Base-by-base conservation (phyloP, 805 yeast genomes). In the Teunomyces barrocoloradensis region DNA sequence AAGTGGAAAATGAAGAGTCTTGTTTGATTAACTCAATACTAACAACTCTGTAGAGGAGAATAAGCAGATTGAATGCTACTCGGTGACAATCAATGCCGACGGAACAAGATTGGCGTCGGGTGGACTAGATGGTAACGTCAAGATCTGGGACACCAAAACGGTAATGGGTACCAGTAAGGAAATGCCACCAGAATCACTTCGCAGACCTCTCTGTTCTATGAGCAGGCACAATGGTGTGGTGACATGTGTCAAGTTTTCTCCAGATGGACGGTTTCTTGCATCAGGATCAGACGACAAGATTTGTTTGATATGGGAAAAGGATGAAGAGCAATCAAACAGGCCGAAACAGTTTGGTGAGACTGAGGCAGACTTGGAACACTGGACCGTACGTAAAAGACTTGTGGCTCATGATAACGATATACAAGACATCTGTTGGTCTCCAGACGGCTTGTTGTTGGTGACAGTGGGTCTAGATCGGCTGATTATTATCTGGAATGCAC, bases 341-440 rank as follows among this genome's bases (percentile, higher is more conserved):
- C 73, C 76, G 3, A 73, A 59, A 49, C 82, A 81, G 51, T 85
- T 87, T 69, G 96, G 96, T 11, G 78, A 80, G 28, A 77, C 82
- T 45, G 85, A 80, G 42, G 73, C 75, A 0, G 96, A 90, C 56
- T 60, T 81, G 46, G 99, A 92, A 65, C 96, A 88, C 57, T 92
- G 99, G 99, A 84, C 92, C 1, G 97, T 92, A 1, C 72, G 96
- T 15, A 89, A 89, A 58, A 78, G 98, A 58, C 77, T 90, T 12
- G 97, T 89, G 15, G 99, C 97, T 1, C 99, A 94, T 65, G 98
- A 94, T 53, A 94, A 92, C 61, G 99, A 94, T 70, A 88, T 94
- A 43, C 99, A 94, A 64, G 99, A 94, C 66, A 84, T 94, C 55
- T 95, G 97, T 37, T 94, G 99, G 98, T 87, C 96, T 1, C 97